phyloP scores from a whole-genome alignment of 140 eudicot species.

The Ambrosia hybrid region DNA sequence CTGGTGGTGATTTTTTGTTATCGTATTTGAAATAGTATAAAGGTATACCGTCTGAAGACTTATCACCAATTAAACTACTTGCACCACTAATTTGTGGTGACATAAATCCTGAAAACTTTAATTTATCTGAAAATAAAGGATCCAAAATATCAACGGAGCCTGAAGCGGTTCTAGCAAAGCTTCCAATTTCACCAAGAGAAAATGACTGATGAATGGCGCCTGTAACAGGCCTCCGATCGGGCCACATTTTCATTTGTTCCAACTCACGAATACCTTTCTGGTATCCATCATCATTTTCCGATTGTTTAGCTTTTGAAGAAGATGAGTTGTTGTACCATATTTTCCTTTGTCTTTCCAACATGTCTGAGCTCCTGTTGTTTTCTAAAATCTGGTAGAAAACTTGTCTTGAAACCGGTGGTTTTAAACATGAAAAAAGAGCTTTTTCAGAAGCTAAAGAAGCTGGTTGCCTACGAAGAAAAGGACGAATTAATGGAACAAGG shows the following conservation, averaged over 20 bases:
- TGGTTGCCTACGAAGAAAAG: constrained; percentile 89
- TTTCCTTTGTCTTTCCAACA: constrained; percentile 97
- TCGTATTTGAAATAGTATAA: constrained; percentile 69
- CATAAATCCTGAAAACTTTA: constrained; percentile 83
- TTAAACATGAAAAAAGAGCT: constrained; percentile 72
- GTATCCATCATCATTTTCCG: constrained; percentile 49
- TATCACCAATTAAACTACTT: constrained; percentile 63
- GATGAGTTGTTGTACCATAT: constrained; percentile 90
- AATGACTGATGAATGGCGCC: constrained; percentile 38
- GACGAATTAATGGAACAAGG: constrained; percentile 83
- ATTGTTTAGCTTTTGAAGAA: constrained; percentile 61
- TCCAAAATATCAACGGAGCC: constrained; percentile 51
- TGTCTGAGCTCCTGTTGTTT: constrained; percentile 83
- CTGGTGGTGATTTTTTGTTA: constrained; percentile 44
- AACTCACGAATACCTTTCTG: constrained; percentile 63
- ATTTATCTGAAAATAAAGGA: constrained; percentile 62
- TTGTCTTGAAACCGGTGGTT: constrained; percentile 81
- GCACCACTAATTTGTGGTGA: constrained; percentile 78
- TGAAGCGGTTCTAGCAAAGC: constrained; percentile 44
- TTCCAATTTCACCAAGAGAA: constrained; percentile 49
- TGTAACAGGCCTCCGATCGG: constrained; percentile 50
- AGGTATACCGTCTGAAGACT: constrained; percentile 84
- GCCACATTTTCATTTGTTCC: constrained; percentile 69
- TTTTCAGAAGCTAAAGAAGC: constrained; percentile 80
- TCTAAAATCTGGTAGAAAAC: constrained; percentile 67